phyloP scores from a whole-genome alignment of 1,284 basidiomycete species.

The Irpex lacteus region DNA sequence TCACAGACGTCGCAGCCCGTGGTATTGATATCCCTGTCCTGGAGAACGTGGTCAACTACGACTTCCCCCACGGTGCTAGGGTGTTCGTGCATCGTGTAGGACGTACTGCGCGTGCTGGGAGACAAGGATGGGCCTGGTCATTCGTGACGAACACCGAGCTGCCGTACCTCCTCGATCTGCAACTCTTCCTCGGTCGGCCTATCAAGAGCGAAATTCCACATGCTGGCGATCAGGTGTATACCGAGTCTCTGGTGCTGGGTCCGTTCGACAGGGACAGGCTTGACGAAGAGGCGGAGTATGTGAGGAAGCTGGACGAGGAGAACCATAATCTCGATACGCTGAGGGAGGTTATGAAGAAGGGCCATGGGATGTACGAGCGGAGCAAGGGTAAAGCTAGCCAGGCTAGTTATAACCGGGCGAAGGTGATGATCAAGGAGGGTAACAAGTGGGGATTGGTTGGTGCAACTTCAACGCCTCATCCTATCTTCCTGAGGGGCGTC shows the following conservation, averaged over 20 bases:
- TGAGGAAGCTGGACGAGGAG: slow-evolving; percentile 64
- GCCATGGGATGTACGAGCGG: slow-evolving; percentile 93
- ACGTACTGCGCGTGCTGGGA: slow-evolving; percentile 92
- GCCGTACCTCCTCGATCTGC: slow-evolving; percentile 90
- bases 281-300: slow-evolving; percentile 85
- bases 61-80: slow-evolving; percentile 91
- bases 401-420: slow-evolving; percentile 85
- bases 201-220: slow-evolving; percentile 50
- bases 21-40: slow-evolving; percentile 95
- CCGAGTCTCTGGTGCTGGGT: slow-evolving; percentile 76
- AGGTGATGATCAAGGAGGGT: slow-evolving; percentile 74
- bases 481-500: slow-evolving; percentile 46
- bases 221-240: slow-evolving; percentile 57
- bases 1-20: slow-evolving; percentile 97
- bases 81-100: slow-evolving; percentile 98
- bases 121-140: slow-evolving; percentile 95
- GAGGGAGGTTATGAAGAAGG: slow-evolving; percentile 85
- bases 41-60: slow-evolving; percentile 97
- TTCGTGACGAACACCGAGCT: slow-evolving; percentile 86
- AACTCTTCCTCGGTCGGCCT: slow-evolving; percentile 90
- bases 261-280: slow-evolving; percentile 78
- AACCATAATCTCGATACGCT: slow-evolving; percentile 73
- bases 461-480: slow-evolving; percentile 70
- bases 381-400: slow-evolving; percentile 89
- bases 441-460: slow-evolving; percentile 66